A percentile compares a stretch with the other conserved stretches of the same genome.
phyloP scores from a whole-genome alignment of 106 monocot species.

The Chionographis japonica region DNA sequence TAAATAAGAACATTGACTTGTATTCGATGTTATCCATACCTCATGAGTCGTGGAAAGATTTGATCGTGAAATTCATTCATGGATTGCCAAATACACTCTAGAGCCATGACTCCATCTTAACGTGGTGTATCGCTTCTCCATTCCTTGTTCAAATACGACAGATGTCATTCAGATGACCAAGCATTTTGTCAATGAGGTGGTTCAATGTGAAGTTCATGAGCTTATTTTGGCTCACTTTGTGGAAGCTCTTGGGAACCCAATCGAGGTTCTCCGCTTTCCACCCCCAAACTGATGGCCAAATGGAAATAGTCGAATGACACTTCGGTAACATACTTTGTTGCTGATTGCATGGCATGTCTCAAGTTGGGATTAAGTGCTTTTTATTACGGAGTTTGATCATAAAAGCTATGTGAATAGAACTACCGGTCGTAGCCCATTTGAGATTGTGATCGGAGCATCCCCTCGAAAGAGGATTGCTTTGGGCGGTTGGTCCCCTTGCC shows the following conservation, averaged over 20 bases:
- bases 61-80: neutral
- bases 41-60: neutral
- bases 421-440: neutral
- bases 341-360: neutral
- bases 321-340: neutral
- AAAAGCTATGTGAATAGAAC: neutral
- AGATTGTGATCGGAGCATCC: too few species aligned
- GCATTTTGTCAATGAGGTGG: neutral
- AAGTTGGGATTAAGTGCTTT: neutral
- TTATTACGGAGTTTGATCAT: neutral
- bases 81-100: neutral
- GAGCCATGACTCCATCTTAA: neutral
- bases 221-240: neutral
- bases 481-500: too few species aligned
- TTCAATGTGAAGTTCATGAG: neutral
- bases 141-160: neutral
- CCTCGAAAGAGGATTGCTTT: too few species aligned
- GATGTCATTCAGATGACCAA: neutral
- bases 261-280: neutral
- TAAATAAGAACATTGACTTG: neutral
- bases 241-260: neutral
- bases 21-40: neutral
- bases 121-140: constrained; percentile 1
- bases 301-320: neutral
- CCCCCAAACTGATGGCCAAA: neutral